Percentiles rank a stretch among this genome's conserved stretches.
Evolutionary conservation across 371 early-diverging fungal species (phyloP).

Genomic region (Mortierella sp.): DNA sequence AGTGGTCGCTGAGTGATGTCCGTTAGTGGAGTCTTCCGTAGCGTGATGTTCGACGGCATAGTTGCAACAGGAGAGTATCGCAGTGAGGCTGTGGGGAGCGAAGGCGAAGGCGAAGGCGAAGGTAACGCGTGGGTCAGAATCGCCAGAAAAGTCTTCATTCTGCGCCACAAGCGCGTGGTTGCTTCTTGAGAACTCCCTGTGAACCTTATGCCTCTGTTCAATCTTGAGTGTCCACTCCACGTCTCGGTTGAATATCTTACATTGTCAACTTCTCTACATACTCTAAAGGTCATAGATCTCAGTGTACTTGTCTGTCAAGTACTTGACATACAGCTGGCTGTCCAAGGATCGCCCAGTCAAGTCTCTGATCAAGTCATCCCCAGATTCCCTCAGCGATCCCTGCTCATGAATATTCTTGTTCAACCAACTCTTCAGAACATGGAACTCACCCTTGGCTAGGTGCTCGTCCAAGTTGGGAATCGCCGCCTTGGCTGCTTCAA

Average conservation of each 20-base stretch:
- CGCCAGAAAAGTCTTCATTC: too few relatives aligned
- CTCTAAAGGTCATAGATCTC: conserved; percentile 47
- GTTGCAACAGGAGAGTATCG: background rate
- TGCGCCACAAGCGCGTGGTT: too few relatives aligned
- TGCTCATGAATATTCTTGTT: conserved; percentile 51
- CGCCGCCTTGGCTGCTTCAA: conserved; percentile 24
- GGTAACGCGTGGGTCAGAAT: too few relatives aligned
- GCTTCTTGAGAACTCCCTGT: too few relatives aligned
- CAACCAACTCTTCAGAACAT: conserved; percentile 53
- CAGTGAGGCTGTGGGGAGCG: background rate
- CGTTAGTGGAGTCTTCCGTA: conserved; percentile 25
- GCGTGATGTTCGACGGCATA: conserved; percentile 23
- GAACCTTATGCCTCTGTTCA: too few relatives aligned
- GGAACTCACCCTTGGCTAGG: conserved; percentile 53
- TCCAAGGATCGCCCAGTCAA: conserved; percentile 52
- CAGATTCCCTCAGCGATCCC: conserved; percentile 51
- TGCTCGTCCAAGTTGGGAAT: conserved; percentile 50
- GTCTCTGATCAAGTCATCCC: conserved; percentile 49
- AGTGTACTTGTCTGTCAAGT: conserved; percentile 55
- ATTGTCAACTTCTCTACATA: too few relatives aligned
- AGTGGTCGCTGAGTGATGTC: conserved; percentile 43
- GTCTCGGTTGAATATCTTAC: too few relatives aligned
- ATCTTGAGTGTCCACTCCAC: too few relatives aligned
- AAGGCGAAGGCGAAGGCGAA: background rate
- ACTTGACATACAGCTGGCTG: conserved; percentile 43